These are phyloP conservation scores for Gossypium schwendimanii DNA, from an alignment of 441 rosid species.

Conservation along the genomic window DNA sequence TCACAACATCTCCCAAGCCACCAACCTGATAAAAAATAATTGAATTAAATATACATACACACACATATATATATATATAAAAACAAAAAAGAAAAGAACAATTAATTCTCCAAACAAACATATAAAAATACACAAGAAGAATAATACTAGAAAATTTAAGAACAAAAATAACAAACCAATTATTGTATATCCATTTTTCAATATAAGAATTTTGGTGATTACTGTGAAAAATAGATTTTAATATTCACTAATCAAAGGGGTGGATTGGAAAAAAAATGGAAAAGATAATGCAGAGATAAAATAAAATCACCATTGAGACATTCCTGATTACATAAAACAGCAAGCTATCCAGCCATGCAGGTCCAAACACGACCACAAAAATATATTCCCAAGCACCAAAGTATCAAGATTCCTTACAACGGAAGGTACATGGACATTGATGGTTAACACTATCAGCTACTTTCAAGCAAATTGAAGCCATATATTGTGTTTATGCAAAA, in stretches of 20 bases:
- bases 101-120: background rate
- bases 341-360: background rate
- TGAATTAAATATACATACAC: background rate
- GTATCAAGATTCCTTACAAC: background rate
- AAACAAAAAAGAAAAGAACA: background rate
- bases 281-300: background rate
- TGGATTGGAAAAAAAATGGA: background rate
- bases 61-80: no score
- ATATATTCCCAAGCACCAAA: background rate
- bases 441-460: background rate
- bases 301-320: background rate
- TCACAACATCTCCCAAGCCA: slow-evolving; percentile 92
- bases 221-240: background rate
- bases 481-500: background rate
- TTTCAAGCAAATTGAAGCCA: background rate
- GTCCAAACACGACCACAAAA: background rate
- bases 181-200: background rate
- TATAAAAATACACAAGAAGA: background rate
- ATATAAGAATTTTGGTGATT: background rate
- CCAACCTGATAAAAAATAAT: slow-evolving; percentile 55
- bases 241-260: background rate
- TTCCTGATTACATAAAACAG: background rate
- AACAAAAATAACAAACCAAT: background rate
- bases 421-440: background rate
- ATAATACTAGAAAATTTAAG: background rate